Percentiles rank a stretch among this genome's conserved stretches.
phyloP scores from a whole-genome alignment of 1,139 yeast species.

The Suhomyces coccinellae region DNA sequence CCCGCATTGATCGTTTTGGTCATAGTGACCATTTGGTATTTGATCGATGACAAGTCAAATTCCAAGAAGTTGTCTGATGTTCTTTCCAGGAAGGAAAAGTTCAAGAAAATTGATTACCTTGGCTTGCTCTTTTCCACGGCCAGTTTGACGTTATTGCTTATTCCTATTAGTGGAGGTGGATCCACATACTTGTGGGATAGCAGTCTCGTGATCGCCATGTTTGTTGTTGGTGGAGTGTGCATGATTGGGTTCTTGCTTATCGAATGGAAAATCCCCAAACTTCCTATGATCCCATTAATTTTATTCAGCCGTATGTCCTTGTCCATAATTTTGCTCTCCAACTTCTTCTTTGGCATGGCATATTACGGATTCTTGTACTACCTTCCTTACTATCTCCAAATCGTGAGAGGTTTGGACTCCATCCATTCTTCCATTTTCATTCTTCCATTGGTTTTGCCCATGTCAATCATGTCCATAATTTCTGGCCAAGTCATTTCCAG shows the following conservation, averaged over 20 bases:
- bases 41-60: slow-evolving; percentile 16
- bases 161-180: slow-evolving; percentile 26
- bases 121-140: slow-evolving; percentile 23
- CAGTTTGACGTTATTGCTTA: slow-evolving; percentile 18
- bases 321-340: slow-evolving; percentile 16
- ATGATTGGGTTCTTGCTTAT: slow-evolving; percentile 18
- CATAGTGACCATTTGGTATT: slow-evolving; percentile 15
- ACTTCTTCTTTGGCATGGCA: slow-evolving; percentile 23
- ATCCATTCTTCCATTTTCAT: slow-evolving; percentile 18
- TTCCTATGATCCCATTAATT: slow-evolving; percentile 24
- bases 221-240: slow-evolving; percentile 21
- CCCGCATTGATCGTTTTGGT: slow-evolving; percentile 19
- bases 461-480: slow-evolving; percentile 18
- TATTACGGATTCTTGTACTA: slow-evolving; percentile 20
- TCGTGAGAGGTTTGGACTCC: slow-evolving; percentile 18
- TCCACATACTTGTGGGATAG: slow-evolving; percentile 23
- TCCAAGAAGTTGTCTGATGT: slow-evolving; percentile 18
- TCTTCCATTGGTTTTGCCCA: slow-evolving; percentile 21
- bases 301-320: slow-evolving; percentile 18
- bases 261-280: slow-evolving; percentile 22
- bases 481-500: slow-evolving; percentile 21
- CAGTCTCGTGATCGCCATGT: slow-evolving; percentile 21
- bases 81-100: slow-evolving; percentile 16
- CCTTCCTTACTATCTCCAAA: slow-evolving; percentile 22
- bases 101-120: slow-evolving; percentile 22